Evolutionary conservation across 345 rosid species (phyloP), one percentile per base, ranked within the genome.

Genomic region (Trapa incisa): DNA sequence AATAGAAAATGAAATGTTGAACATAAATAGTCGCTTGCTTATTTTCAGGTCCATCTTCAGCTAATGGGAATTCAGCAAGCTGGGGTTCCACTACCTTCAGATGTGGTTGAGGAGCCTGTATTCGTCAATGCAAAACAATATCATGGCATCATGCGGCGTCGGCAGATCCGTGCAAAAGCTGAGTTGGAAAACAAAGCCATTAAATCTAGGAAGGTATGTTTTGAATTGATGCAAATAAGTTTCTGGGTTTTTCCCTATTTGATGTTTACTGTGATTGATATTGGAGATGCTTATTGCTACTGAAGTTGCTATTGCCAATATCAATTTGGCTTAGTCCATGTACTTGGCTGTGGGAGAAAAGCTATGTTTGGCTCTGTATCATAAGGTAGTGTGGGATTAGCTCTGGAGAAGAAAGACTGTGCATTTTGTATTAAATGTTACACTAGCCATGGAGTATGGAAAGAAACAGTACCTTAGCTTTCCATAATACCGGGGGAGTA

Each of bases 41-140:
- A 66, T 68, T 58, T 70, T 60, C 77, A 88, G 92, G 94, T 88
- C 69, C 97, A 90, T 64, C 77, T 90, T 77, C 97, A 94, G 84
- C 80, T 94, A 52, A 91, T 94, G 96, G 97, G 92, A 77, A 87
- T 91, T 74, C 99, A 94, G 79, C 99, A 94, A 72, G 92, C 88
- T 75, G 99, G 96, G 56, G 92, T 94, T 76, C 99, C 97, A 58
- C 75, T 94, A 76, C 96, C 91, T 69, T 78, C 97, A 36, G 92
- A 87, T 80, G 85, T 96, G 67, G 81, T 94, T 70, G 99, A 94
- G 74, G 97, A 94, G 68, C 99, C 99, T 65, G 96, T 94, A 52
- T 94, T 90, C 84, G 99, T 94, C 47, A 94, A 91, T 71, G 99
- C 99, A 67, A 91, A 91, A 76, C 99, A 94, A 70, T 94, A 94